phyloP scores from a whole-genome alignment of 257 asterid species.

The Solanum piurae region DNA sequence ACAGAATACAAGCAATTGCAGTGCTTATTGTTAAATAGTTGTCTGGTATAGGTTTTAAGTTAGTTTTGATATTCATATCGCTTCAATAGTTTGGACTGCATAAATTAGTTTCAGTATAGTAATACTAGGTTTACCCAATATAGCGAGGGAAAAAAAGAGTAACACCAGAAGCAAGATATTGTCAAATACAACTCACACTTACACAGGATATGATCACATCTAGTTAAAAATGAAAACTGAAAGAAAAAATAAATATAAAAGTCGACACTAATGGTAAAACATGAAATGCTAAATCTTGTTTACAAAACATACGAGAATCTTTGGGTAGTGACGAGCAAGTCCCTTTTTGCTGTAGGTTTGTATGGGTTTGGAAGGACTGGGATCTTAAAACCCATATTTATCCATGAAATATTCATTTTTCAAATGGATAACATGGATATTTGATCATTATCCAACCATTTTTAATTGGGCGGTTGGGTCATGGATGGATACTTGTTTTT shows the following conservation, averaged over 20 bases:
- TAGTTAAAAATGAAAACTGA: not conserved
- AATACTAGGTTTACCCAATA: not conserved
- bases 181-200: not conserved
- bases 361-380: not conserved
- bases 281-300: not conserved
- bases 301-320: not conserved
- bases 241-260: not conserved
- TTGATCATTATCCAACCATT: not conserved
- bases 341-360: not conserved
- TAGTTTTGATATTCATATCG: not conserved
- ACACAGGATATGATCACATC: not conserved
- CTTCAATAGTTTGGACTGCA: not conserved
- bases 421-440: not conserved
- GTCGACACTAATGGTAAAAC: not conserved
- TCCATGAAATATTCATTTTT: not conserved
- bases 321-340: not conserved
- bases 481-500: not conserved
- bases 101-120: not conserved
- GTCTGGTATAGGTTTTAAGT: not conserved
- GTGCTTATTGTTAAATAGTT: not conserved
- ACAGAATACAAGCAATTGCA: not conserved
- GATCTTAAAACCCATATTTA: not conserved
- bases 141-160: not conserved
- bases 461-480: not conserved
- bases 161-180: not conserved